Evolutionary conservation across 139 green algal species (phyloP).

Genomic region (Desmodesmus armatus): DNA sequence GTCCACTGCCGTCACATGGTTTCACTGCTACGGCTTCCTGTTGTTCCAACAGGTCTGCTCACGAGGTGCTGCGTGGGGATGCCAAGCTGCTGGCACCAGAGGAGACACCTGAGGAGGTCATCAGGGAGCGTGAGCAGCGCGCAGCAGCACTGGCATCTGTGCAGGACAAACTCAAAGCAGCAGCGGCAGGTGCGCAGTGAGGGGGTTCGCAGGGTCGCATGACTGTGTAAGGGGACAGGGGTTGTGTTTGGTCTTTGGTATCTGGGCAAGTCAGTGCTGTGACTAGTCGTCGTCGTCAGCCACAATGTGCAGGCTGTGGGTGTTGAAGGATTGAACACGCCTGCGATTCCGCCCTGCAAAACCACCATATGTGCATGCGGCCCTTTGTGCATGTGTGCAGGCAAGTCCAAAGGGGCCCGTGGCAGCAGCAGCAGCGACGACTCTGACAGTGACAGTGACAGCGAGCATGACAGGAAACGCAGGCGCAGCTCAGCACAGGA

Average conservation of each 20-base stretch:
- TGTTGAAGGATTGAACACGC: neutral
- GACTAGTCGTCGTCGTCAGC: neutral
- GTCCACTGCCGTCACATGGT: neutral
- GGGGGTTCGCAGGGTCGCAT: too few relatives aligned
- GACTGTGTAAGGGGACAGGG: too few relatives aligned
- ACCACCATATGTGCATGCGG: neutral
- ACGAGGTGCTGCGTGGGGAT: constrained; percentile 76
- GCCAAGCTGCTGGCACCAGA: constrained; percentile 13
- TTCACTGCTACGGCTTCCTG: neutral
- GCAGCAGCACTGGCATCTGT: constrained; percentile 14
- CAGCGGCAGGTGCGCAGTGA: neutral
- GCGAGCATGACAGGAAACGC: neutral
- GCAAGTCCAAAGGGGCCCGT: neutral
- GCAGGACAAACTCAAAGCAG: constrained; percentile 19
- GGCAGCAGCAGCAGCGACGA: constrained; percentile 12
- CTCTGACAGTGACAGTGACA: neutral
- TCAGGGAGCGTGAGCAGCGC: neutral
- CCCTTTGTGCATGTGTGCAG: neutral
- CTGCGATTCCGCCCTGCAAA: too few relatives aligned
- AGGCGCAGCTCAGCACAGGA: neutral
- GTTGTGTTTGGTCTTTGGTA: too few relatives aligned
- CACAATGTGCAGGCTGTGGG: neutral
- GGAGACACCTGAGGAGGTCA: constrained; percentile 31
- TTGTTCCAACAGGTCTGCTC: constrained; percentile 43
- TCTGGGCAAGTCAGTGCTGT: neutral